Base-by-base conservation (phyloP, 2,329 filamentous ascomycete genomes). In the Didymella pinodella region DNA sequence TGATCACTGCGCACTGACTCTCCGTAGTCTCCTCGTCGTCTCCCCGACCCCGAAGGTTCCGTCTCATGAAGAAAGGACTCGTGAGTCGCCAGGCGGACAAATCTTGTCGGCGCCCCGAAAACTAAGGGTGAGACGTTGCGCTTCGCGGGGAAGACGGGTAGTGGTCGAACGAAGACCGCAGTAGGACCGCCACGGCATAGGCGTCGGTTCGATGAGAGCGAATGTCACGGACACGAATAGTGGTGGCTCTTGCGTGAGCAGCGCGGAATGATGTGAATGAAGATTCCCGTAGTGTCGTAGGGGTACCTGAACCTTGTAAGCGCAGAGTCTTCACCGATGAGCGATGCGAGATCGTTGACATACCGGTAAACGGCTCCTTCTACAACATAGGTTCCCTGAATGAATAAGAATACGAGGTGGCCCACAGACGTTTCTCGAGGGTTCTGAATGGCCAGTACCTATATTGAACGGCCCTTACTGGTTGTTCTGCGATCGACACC, bases 121-220 rank as follows among this genome's bases (percentile, higher is more conserved):
- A 40, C 50, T 54, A 46, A 46, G 16, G 22, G 18, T 29, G 40
- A 54, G 26, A 59, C 46, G 28, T 54, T 47, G 34, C 41, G 46
- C 50, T 41, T 46, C 38, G 46, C 40, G 50, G 56, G 55, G 56
- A 50, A 43, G 20, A 44, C 40, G 49, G 55, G 53, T 36, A 25
- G 18, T 34, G 32, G 31, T 59, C 49, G 26, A 41, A 28, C 26
- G 25, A 8, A 5, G 16, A 41, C 55, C 49, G 45, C 38, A 46
- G 26, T 54, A 54, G 56, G 49, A 46, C 56, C 49, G 56, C 43
- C 40, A 7, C 55, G 46, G 49, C 31, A 26, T 34, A 18, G 38
- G 38, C 26, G 18, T 49, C 49, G 40, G 50, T 44, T 48, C 28
- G 32, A 54, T 49, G 10, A 7, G 26, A 28, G 38, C 50, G 38